These are phyloP conservation scores for Aciculosporium take DNA, from an alignment of 2,329 filamentous ascomycete species.

Conservation along the genomic window DNA sequence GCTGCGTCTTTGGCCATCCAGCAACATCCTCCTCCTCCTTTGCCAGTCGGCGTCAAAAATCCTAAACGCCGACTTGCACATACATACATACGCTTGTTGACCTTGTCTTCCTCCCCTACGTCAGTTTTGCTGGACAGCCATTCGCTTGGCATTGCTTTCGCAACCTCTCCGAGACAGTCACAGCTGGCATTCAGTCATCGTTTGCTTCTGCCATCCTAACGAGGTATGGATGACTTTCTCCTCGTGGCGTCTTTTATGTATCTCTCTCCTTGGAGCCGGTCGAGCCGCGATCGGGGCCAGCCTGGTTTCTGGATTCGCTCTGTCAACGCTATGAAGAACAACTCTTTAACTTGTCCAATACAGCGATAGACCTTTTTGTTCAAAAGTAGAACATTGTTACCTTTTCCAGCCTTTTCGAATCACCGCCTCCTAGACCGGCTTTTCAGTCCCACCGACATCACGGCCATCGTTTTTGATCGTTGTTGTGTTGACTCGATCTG, in stretches of 20 bases:
- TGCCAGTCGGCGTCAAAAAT: slow-evolving; percentile 3
- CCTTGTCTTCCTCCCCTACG: not conserved
- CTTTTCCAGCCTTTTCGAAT: no score
- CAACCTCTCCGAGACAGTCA: not conserved
- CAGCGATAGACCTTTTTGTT: not conserved
- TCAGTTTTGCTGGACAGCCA: not conserved
- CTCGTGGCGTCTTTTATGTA: no score
- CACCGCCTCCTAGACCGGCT: no score
- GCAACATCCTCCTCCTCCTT: not conserved
- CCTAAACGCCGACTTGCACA: not conserved
- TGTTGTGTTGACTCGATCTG: not conserved
- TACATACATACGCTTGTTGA: slow-evolving; percentile 3
- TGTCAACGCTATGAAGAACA: not conserved
- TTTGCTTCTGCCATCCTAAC: no score
- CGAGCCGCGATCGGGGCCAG: not conserved
- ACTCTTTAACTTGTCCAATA: not conserved
- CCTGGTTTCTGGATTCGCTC: not conserved
- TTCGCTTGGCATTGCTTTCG: not conserved
- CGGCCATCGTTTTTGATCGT: not conserved
- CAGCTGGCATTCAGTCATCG: no score
- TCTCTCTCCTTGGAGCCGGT: no score
- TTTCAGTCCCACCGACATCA: no score
- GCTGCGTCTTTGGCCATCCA: not conserved
- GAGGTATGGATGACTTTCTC: no score
- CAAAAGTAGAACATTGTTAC: not conserved